phyloP scores from a whole-genome alignment of 2,329 filamentous ascomycete genomes.

The Alternaria rosae region DNA sequence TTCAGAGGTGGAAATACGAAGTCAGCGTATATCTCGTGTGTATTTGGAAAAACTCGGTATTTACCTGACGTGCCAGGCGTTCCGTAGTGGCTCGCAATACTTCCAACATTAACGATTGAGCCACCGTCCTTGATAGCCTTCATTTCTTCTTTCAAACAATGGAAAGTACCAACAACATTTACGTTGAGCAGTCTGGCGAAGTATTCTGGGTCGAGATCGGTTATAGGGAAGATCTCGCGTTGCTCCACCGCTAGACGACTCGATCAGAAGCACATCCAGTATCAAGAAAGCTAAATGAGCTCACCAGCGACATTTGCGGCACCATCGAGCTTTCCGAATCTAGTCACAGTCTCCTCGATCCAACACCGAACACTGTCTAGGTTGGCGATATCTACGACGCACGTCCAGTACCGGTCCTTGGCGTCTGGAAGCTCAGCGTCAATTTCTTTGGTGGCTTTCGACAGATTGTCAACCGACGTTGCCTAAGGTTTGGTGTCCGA shows the following conservation, averaged over 20 bases:
- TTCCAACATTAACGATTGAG: constrained; percentile 32
- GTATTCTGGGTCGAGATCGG: constrained; percentile 24
- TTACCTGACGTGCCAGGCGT: constrained; percentile 21
- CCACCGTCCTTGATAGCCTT: constrained; percentile 3
- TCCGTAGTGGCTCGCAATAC: constrained; percentile 24
- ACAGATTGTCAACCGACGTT: constrained; percentile 3
- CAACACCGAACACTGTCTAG: constrained; percentile 22
- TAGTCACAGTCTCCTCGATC: constrained; percentile 46
- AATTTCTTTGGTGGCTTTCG: constrained; percentile 1
- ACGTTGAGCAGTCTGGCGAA: constrained; percentile 35
- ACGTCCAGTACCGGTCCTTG: constrained; percentile 5
- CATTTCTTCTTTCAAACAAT: constrained; percentile 39
- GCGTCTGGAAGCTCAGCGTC: constrained; percentile 4
- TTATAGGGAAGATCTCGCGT: constrained; percentile 10
- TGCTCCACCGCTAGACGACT: constrained; percentile 3
- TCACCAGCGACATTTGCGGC: constrained; percentile 53
- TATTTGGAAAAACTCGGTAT: neutral
- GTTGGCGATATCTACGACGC: constrained; percentile 2
- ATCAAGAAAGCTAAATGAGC: neutral
- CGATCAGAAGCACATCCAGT: neutral
- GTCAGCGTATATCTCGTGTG: neutral
- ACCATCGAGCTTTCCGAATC: constrained; percentile 49
- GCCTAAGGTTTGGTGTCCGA: neutral
- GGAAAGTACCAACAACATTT: constrained; percentile 51
- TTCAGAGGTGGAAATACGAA: neutral